Percentiles rank a stretch among this genome's conserved stretches.
Conservation (phyloP, 2,329 filamentous ascomycete genomes). For the Colletotrichum chrysophilum region DNA sequence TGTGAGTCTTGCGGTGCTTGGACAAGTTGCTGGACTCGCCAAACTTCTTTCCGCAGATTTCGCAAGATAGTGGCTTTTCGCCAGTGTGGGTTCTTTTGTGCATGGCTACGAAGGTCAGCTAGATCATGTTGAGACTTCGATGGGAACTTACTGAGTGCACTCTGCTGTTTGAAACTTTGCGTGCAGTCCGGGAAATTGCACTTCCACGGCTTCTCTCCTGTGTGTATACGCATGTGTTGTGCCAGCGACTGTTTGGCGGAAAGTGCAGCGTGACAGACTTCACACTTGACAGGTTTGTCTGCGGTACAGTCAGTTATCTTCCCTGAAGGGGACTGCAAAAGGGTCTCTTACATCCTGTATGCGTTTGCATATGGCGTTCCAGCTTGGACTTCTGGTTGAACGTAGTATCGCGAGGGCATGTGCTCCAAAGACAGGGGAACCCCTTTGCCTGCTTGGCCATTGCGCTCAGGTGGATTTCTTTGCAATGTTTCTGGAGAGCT, state of each 20-base stretch:
- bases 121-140: neutral
- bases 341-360: slow-evolving; percentile 63
- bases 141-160: slow-evolving; percentile 62
- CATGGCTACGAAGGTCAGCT: slow-evolving; percentile 53
- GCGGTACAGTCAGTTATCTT: slow-evolving; percentile 28
- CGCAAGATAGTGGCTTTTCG: slow-evolving; percentile 65
- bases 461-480: slow-evolving; percentile 51
- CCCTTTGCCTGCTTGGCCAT: slow-evolving; percentile 46
- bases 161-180: slow-evolving; percentile 70
- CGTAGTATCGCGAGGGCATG: slow-evolving; percentile 57
- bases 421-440: slow-evolving; percentile 61
- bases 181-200: slow-evolving; percentile 56
- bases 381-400: slow-evolving; percentile 68
- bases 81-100: slow-evolving; percentile 71
- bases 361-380: slow-evolving; percentile 68
- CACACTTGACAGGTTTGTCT: slow-evolving; percentile 66
- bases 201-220: slow-evolving; percentile 66
- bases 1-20: slow-evolving; percentile 69
- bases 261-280: slow-evolving; percentile 60
- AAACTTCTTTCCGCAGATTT: slow-evolving; percentile 63
- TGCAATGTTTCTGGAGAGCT: slow-evolving; percentile 61
- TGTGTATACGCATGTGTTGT: slow-evolving; percentile 72
- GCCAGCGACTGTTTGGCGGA: slow-evolving; percentile 72
- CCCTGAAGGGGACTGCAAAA: neutral
- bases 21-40: slow-evolving; percentile 71